These are phyloP conservation scores for Saxispiralis lemnorum DNA, from an alignment of 495 filamentous ascomycete genomes.

Conservation along the genomic window DNA sequence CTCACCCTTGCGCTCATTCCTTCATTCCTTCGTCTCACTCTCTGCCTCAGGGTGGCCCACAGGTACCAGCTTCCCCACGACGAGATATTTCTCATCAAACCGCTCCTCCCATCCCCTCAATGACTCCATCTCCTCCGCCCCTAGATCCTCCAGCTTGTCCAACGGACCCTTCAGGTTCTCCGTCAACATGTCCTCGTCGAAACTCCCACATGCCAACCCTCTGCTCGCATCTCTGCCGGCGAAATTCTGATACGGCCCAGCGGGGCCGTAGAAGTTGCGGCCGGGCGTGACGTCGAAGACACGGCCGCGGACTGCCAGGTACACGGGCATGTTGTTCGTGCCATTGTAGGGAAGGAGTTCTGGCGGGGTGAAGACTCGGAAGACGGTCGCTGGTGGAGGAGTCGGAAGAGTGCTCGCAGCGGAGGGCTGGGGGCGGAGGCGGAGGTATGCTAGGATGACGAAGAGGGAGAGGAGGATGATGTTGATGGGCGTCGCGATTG, in stretches of 20 bases:
- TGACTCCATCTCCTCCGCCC: conserved; percentile 60
- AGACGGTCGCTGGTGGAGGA: conserved; percentile 58
- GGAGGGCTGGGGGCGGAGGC: conserved; percentile 27
- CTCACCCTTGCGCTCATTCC: neutral
- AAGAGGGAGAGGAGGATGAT: conserved; percentile 25
- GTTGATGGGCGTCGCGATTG: conserved; percentile 21
- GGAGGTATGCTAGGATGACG: conserved; percentile 32
- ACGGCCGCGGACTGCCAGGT: conserved; percentile 63
- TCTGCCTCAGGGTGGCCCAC: conserved; percentile 42
- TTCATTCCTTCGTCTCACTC: conserved; percentile 14
- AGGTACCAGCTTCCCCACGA: conserved; percentile 78
- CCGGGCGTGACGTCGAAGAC: conserved; percentile 80
- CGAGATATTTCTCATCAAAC: conserved; percentile 82
- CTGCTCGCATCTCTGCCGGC: conserved; percentile 86
- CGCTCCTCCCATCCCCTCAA: conserved; percentile 81
- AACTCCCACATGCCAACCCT: conserved; percentile 78
- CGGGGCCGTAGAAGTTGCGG: conserved; percentile 82
- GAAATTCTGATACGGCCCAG: conserved; percentile 85
- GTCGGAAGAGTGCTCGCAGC: conserved; percentile 44
- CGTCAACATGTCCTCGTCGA: conserved; percentile 92
- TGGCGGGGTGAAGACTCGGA: conserved; percentile 76
- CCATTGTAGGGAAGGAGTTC: conserved; percentile 83
- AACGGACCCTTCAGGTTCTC: conserved; percentile 75
- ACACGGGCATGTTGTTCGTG: conserved; percentile 51
- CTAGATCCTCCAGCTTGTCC: conserved; percentile 61